Percentiles rank a stretch among this genome's conserved stretches.
Evolutionary conservation across 2,329 filamentous ascomycete genomes (phyloP).

Genomic region (Penicillium sp.): DNA sequence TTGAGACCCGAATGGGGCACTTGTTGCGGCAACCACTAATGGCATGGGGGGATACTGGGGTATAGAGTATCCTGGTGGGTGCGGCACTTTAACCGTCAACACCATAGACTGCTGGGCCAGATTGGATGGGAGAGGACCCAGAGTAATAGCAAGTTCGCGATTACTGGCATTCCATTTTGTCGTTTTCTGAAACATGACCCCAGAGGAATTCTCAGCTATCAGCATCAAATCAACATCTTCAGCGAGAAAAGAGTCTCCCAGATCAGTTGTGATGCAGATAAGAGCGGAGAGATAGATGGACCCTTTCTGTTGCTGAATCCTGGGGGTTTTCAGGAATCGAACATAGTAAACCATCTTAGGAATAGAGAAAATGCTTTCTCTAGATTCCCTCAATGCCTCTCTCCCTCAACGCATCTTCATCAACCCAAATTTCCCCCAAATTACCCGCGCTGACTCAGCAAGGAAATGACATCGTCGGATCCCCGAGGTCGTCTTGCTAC

Average conservation of each 20-base stretch:
- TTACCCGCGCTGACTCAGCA: conserved; percentile 26
- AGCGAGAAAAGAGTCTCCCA: conserved; percentile 64
- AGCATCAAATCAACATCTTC: conserved; percentile 35
- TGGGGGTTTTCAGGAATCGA: conserved; percentile 65
- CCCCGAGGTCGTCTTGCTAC: conserved; percentile 10
- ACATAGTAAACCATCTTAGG: conserved; percentile 58
- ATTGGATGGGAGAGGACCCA: conserved; percentile 31
- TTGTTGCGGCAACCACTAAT: conserved; percentile 59
- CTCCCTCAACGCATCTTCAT: not conserved
- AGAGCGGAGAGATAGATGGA: conserved; percentile 49
- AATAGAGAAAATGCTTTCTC: not conserved
- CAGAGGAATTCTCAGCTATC: conserved; percentile 21
- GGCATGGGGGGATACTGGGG: conserved; percentile 28
- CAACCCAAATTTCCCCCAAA: not conserved
- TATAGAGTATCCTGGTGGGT: conserved; percentile 18
- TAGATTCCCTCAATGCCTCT: not conserved
- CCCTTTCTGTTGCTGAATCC: conserved; percentile 45
- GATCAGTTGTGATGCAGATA: conserved; percentile 66
- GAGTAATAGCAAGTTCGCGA: conserved; percentile 33
- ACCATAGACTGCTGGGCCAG: conserved; percentile 28
- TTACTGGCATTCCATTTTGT: conserved; percentile 36
- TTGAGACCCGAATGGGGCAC: conserved; percentile 42
- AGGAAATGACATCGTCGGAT: conserved; percentile 27
- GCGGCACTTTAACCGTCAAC: conserved; percentile 26
- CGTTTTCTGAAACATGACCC: conserved; percentile 22